Percentiles rank a stretch among this genome's conserved stretches.
Evolutionary conservation across 2,329 filamentous ascomycete species (phyloP).

Genomic region (Diaporthe eres): DNA sequence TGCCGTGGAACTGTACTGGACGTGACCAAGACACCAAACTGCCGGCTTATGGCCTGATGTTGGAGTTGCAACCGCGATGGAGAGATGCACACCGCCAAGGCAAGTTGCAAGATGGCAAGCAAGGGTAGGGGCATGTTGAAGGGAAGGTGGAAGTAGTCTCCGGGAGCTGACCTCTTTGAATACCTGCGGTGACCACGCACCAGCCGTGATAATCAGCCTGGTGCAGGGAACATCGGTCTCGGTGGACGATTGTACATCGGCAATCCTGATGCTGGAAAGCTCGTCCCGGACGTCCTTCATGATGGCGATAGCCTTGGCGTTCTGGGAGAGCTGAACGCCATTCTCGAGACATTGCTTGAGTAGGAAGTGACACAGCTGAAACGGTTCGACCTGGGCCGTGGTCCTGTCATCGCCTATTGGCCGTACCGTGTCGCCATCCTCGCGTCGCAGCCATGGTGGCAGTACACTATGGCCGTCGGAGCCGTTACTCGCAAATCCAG

Average conservation of each 20-base stretch:
- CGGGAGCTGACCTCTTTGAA: slow-evolving; percentile 59
- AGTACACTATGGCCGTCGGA: slow-evolving; percentile 36
- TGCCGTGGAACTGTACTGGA: neutral
- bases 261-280: slow-evolving; percentile 67
- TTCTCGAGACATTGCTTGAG: slow-evolving; percentile 67
- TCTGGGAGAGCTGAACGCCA: slow-evolving; percentile 77
- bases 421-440: slow-evolving; percentile 69
- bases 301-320: slow-evolving; percentile 69
- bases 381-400: slow-evolving; percentile 78
- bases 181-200: slow-evolving; percentile 79
- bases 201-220: slow-evolving; percentile 76
- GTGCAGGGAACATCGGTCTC: slow-evolving; percentile 72
- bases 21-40: neutral
- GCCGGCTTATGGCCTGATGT: neutral
- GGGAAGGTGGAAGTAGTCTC: neutral
- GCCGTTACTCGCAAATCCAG: slow-evolving; percentile 46
- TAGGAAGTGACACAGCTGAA: slow-evolving; percentile 76
- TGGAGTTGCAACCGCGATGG: neutral
- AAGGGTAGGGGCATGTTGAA: neutral
- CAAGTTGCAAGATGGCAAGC: neutral
- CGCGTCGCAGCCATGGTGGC: slow-evolving; percentile 72
- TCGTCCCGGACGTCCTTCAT: slow-evolving; percentile 63
- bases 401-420: slow-evolving; percentile 72
- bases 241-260: slow-evolving; percentile 57
- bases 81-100: neutral